Percentiles rank a stretch among this genome's conserved stretches.
phyloP scores from a whole-genome alignment of 2,329 filamentous ascomycete species.

The Ascosphaera apis region DNA sequence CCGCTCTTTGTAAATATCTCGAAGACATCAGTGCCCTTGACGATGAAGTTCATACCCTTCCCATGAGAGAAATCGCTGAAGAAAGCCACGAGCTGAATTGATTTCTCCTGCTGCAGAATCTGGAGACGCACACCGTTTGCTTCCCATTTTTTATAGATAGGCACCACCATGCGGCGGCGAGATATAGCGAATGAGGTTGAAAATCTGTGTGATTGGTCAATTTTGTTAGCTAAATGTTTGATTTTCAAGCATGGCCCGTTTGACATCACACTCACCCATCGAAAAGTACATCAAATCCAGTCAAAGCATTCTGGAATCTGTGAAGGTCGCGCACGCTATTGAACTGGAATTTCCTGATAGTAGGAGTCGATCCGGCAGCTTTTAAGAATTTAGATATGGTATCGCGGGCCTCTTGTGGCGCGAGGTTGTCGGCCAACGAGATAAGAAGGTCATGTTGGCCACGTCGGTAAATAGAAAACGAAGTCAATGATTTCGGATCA shows the following conservation, averaged over 20 bases:
- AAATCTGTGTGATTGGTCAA: constrained; percentile 18
- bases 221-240: constrained; percentile 1
- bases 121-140: constrained; percentile 59
- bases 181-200: constrained; percentile 60
- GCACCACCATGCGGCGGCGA: constrained; percentile 67
- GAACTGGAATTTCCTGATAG: constrained; percentile 51
- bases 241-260: no score
- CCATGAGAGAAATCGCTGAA: constrained; percentile 75
- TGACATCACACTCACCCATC: constrained; percentile 25
- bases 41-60: constrained; percentile 66
- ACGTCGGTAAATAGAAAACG: constrained; percentile 45
- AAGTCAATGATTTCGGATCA: constrained; percentile 36
- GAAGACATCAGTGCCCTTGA: constrained; percentile 66
- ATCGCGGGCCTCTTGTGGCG: constrained; percentile 36
- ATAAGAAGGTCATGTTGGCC: constrained; percentile 57
- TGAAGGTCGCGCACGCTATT: constrained; percentile 45
- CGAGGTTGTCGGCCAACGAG: constrained; percentile 45
- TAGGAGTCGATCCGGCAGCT: constrained; percentile 31
- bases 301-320: constrained; percentile 54
- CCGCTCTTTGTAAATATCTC: constrained; percentile 41
- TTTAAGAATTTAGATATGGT: constrained; percentile 43
- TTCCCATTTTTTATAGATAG: constrained; percentile 88
- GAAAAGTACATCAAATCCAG: constrained; percentile 54
- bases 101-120: constrained; percentile 51
- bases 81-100: constrained; percentile 60